Base-by-base conservation (phyloP, 352 stramenopile genomes). In the Globisporangium alternatum region DNA sequence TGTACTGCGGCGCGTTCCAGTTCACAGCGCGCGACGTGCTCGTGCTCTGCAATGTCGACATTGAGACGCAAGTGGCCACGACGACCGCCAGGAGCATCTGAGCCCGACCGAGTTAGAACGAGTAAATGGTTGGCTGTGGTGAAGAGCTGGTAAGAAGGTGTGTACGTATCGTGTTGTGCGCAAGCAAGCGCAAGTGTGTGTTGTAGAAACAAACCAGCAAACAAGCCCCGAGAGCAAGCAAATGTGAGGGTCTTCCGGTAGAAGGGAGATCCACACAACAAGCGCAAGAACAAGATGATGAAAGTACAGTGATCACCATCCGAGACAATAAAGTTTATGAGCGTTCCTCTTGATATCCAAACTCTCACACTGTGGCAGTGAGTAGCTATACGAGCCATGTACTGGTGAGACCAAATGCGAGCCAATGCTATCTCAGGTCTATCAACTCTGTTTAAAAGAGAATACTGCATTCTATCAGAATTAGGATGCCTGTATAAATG, bases 21-120 rank as follows among this genome's bases (percentile, higher is more conserved):
- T 89, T 91, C 71, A 63, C 65, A 0, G 73, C 71, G 56, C 65
- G 67, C 22, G 77, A 88, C 58, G 81, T 89, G 49, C 66, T 77
- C 25, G 71, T 73, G 62, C 80, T 91, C 12, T 84, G 78, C 70
- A 89, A 90, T 67, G 65, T 89, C 59, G 70, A 71, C 48, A 81
- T 85, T 45, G 64, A 70, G 28, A 17, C 53, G 28, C n/a, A 57
- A 37, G 33, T 57, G n/a, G n/a, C 9, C 19, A 28, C 45, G 6
- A n/a, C n/a, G 45, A 30, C 44, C 19, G 7, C 19, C 44, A 22
- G 45, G n/a, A 54, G 39, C 10, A 9, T 30, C 4, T 4, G 41
- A 52, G 22, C 1, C 13, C 12, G 28, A n/a, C n/a, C 15, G 6
- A 31, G 25, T 28, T 19, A 56, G 9, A 22, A 56, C 1, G 2